A percentile compares a stretch with the other conserved stretches of the same genome.
These are phyloP conservation scores for Blastomyces percursus DNA, from an alignment of 2,329 filamentous ascomycete species.

Conservation along the genomic window DNA sequence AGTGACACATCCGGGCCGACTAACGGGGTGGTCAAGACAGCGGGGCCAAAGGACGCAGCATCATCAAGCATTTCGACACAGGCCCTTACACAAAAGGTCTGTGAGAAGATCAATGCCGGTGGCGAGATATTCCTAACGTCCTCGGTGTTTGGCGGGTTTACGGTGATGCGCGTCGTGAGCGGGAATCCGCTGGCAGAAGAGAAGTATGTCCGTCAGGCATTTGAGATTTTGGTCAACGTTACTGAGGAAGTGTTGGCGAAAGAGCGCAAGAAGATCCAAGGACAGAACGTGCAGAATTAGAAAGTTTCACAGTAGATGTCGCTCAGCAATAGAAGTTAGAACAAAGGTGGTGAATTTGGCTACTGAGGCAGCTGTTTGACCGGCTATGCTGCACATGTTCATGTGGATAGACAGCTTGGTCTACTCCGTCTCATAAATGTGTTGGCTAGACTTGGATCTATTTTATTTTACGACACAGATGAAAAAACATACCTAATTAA, in stretches of 20 bases:
- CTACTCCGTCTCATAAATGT: too few relatives aligned
- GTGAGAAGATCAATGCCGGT: conserved; percentile 59
- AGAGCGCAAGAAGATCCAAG: not conserved
- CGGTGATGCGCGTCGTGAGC: conserved; percentile 73
- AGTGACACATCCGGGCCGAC: not conserved
- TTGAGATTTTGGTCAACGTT: conserved; percentile 57
- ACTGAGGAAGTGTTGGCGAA: conserved; percentile 44
- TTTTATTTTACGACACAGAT: too few relatives aligned
- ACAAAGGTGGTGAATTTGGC: not conserved
- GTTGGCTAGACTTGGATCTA: too few relatives aligned
- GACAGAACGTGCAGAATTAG: not conserved
- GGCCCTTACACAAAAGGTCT: conserved; percentile 59
- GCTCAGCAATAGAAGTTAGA: not conserved
- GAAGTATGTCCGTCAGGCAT: conserved; percentile 59
- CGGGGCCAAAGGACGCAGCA: conserved; percentile 20
- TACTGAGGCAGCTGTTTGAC: not conserved
- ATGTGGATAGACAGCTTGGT: too few relatives aligned
- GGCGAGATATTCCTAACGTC: conserved; percentile 77
- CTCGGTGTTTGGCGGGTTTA: conserved; percentile 59
- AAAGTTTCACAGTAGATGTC: not conserved
- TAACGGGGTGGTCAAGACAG: not conserved
- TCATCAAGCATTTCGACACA: conserved; percentile 43
- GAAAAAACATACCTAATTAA: too few relatives aligned
- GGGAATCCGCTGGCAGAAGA: conserved; percentile 59
- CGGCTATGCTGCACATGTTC: not conserved